Percentiles rank a stretch among this genome's conserved stretches.
These are phyloP conservation scores for Mortierella sp. DNA, from an alignment of 371 early-diverging fungal species.

Conservation along the genomic window DNA sequence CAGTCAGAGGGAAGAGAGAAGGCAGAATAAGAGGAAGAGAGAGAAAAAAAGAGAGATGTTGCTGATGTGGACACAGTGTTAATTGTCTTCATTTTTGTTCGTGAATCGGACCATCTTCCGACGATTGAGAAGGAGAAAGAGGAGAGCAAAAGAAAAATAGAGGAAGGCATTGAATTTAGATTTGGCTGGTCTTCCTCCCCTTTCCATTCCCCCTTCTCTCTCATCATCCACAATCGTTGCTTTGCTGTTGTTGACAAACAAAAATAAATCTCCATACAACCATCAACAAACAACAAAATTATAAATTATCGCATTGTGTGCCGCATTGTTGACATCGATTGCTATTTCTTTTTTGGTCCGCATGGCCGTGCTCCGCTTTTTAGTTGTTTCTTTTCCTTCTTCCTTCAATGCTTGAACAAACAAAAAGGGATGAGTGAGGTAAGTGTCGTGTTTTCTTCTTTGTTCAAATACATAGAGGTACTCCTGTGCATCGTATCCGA, in stretches of 20 bases:
- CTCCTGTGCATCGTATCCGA: neutral
- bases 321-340: neutral
- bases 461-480: neutral
- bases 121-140: neutral
- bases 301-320: conserved; percentile 4
- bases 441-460: neutral
- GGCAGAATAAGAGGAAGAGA: neutral
- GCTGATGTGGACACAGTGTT: neutral
- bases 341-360: neutral
- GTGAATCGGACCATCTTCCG: conserved; percentile 8
- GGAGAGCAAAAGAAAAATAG: neutral
- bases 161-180: conserved; percentile 3
- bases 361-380: conserved; percentile 8
- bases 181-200: neutral
- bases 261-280: neutral
- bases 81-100: neutral
- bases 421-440: neutral
- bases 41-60: neutral
- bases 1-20: neutral
- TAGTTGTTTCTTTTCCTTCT: neutral
- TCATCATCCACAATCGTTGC: neutral
- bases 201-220: neutral
- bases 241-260: neutral
- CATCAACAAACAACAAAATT: conserved; percentile 6
- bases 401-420: neutral